Conservation (phyloP, 805 yeast species). For the Candida mattraensis region DNA sequence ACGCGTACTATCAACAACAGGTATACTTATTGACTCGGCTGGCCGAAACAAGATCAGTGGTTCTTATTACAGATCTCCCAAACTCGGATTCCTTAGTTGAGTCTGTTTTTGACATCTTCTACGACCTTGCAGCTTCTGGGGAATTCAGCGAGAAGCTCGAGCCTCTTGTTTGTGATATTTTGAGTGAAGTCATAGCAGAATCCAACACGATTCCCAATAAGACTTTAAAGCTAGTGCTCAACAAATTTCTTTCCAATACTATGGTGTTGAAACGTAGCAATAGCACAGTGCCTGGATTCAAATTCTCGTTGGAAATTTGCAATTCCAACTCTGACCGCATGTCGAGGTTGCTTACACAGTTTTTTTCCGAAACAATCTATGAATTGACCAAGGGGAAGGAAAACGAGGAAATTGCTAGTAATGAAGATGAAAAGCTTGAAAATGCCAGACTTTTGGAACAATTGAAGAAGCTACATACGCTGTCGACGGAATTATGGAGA, state of each 20-base stretch:
- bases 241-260: slow-evolving; percentile 50
- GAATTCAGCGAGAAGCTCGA: slow-evolving; percentile 54
- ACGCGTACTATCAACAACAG: slow-evolving; percentile 62
- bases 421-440: slow-evolving; percentile 23
- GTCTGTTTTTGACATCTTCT: slow-evolving; percentile 59
- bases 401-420: slow-evolving; percentile 24
- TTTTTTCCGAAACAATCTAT: slow-evolving; percentile 72
- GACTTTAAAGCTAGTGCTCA: slow-evolving; percentile 62
- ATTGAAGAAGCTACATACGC: slow-evolving; percentile 58
- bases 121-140: slow-evolving; percentile 45
- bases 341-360: slow-evolving; percentile 74
- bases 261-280: slow-evolving; percentile 17
- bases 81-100: slow-evolving; percentile 56
- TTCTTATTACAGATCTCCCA: slow-evolving; percentile 73
- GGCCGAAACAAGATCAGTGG: slow-evolving; percentile 73
- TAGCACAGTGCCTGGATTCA: slow-evolving; percentile 58
- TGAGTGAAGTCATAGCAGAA: slow-evolving; percentile 74
- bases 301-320: slow-evolving; percentile 66
- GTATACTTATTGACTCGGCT: slow-evolving; percentile 64
- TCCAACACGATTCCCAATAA: slow-evolving; percentile 59
- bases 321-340: slow-evolving; percentile 68
- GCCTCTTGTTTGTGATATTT: slow-evolving; percentile 64
- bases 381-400: slow-evolving; percentile 38
- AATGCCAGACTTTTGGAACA: slow-evolving; percentile 33
- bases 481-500: slow-evolving; percentile 71